These are phyloP conservation scores for Acanthochlamys bracteata DNA, from an alignment of 106 monocot genomes.

Conservation along the genomic window DNA sequence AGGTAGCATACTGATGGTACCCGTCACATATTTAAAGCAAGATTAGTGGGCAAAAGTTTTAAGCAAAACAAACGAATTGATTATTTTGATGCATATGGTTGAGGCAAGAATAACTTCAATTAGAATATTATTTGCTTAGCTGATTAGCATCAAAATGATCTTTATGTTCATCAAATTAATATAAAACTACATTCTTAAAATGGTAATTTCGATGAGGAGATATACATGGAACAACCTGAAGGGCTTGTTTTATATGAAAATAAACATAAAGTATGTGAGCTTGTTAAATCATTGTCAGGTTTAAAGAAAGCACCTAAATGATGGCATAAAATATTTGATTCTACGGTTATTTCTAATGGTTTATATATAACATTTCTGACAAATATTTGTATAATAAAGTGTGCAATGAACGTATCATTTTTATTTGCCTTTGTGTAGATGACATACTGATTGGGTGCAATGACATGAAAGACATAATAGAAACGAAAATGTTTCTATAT, in stretches of 20 bases:
- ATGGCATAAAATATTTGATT: conserved; percentile 1
- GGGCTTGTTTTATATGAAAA: neutral
- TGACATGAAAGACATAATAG: neutral
- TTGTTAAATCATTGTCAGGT: neutral
- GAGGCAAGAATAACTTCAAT: neutral
- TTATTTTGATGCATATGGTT: neutral
- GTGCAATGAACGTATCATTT: neutral
- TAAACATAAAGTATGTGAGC: neutral
- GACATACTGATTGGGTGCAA: neutral
- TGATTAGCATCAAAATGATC: conserved; percentile 1
- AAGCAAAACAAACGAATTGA: neutral
- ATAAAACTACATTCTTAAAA: neutral
- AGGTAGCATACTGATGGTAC: neutral
- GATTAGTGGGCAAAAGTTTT: neutral
- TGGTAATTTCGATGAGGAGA: conserved; percentile 2
- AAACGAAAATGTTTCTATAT: neutral
- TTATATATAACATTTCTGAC: neutral
- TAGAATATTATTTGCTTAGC: neutral
- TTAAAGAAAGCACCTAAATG: neutral
- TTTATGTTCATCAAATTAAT: conserved; percentile 3
- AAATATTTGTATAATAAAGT: neutral
- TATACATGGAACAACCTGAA: neutral
- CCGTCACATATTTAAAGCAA: neutral
- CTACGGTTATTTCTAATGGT: neutral
- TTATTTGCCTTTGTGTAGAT: conserved; percentile 3